Evolutionary conservation across 441 rosid species (phyloP).

Genomic region (Populus hybrid): DNA sequence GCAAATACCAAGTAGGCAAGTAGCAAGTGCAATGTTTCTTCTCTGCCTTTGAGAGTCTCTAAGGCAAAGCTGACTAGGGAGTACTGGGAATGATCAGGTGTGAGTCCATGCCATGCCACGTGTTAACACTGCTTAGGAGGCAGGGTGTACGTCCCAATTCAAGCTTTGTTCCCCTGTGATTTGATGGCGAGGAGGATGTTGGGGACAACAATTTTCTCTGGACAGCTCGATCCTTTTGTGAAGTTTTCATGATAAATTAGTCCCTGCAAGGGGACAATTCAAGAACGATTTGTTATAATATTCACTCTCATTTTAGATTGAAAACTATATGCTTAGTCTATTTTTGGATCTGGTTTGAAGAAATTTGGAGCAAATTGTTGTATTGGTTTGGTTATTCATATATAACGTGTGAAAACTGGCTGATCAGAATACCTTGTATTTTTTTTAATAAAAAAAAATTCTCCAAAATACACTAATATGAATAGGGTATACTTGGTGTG

Average conservation of each 20-base stretch:
- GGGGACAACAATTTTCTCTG: background rate
- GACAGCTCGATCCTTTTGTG: background rate
- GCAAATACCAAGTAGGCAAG: background rate
- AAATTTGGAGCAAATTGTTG: no score
- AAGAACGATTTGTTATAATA: background rate
- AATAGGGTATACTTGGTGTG: no score
- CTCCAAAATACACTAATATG: no score
- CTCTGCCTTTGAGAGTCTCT: background rate
- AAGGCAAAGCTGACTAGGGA: background rate
- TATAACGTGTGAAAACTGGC: no score
- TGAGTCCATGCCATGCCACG: constrained; percentile 26
- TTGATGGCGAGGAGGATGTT: background rate
- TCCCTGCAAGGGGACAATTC: background rate
- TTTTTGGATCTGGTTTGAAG: background rate
- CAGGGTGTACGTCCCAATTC: constrained; percentile 8
- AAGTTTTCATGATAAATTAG: background rate
- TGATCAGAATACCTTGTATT: no score
- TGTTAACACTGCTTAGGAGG: constrained; percentile 21
- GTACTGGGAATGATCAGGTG: background rate
- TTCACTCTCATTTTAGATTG: no score
- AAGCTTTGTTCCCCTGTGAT: constrained; percentile 11
- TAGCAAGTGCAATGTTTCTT: background rate
- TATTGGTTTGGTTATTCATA: background rate
- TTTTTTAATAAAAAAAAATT: no score
- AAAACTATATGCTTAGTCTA: background rate